These are phyloP conservation scores for Stephania japonica DNA, from an alignment of 164 flowering plant species.

Conservation along the genomic window DNA sequence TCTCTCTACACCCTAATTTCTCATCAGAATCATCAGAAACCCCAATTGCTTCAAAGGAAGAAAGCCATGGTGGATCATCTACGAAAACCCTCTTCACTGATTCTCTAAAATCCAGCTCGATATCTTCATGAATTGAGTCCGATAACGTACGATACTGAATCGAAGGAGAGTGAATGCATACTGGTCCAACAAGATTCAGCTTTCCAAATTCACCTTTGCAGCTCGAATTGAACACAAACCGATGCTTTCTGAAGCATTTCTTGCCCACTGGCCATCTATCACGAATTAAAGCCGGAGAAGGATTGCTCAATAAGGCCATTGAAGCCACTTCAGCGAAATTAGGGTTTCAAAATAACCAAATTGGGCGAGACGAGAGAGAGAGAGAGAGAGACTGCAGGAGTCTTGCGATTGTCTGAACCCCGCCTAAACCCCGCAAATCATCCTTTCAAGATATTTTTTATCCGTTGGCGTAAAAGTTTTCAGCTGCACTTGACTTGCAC, in stretches of 20 bases:
- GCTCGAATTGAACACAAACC: slow-evolving; percentile 13
- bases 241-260: slow-evolving; percentile 18
- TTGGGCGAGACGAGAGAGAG: slow-evolving; percentile 5
- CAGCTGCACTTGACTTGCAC: background rate
- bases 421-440: slow-evolving; percentile 3
- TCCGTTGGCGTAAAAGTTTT: background rate
- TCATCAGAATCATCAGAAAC: slow-evolving; percentile 23
- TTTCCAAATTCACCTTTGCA: slow-evolving; percentile 6
- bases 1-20: slow-evolving; percentile 29
- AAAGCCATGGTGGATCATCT: slow-evolving; percentile 75
- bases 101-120: slow-evolving; percentile 16
- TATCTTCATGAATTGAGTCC: slow-evolving; percentile 32
- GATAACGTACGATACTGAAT: slow-evolving; percentile 29
- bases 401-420: background rate
- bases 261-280: slow-evolving; percentile 21
- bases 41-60: slow-evolving; percentile 24
- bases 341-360: slow-evolving; percentile 5
- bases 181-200: background rate
- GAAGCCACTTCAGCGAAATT: slow-evolving; percentile 40
- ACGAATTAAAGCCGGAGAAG: slow-evolving; percentile 32
- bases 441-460: background rate
- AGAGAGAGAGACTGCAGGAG: background rate
- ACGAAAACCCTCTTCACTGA: slow-evolving; percentile 33
- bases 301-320: slow-evolving; percentile 29
- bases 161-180: slow-evolving; percentile 16